Evolutionary conservation across 768 basidiomycete genomes (phyloP).

Genomic region (Tylopilus sp.): DNA sequence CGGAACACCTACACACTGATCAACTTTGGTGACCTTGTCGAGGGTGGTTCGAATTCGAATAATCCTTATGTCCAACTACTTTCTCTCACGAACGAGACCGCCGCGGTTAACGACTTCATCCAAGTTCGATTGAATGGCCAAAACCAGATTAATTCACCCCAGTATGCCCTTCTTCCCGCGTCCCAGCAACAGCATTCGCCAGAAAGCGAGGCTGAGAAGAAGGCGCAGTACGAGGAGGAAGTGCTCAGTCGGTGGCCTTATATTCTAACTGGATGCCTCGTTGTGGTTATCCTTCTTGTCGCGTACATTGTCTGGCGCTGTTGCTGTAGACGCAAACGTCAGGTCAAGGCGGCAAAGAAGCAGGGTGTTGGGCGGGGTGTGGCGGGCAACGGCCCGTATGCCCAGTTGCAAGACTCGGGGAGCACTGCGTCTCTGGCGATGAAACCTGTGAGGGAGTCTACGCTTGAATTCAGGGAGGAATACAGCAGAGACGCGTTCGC

Average conservation of each 20-base stretch:
- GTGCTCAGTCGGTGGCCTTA: conserved; percentile 72
- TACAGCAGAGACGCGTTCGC: conserved; percentile 17
- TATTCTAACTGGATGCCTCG: conserved; percentile 59
- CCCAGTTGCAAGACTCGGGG: conserved; percentile 23
- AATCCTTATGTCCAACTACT: conserved; percentile 71
- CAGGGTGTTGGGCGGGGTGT: conserved; percentile 3
- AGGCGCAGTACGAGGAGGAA: conserved; percentile 59
- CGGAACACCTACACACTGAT: conserved; percentile 73
- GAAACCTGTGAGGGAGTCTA: conserved; percentile 26
- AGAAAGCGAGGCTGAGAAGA: conserved; percentile 60
- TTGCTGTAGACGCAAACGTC: conserved; percentile 45
- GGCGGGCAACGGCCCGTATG: conserved; percentile 16
- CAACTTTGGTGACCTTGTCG: conserved; percentile 68
- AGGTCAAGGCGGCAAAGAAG: conserved; percentile 22
- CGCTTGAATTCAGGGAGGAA: conserved; percentile 17
- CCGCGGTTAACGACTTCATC: conserved; percentile 67
- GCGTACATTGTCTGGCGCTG: conserved; percentile 58
- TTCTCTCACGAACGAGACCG: conserved; percentile 48
- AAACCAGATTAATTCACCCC: conserved; percentile 51
- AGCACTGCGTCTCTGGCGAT: conserved; percentile 29
- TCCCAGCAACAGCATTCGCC: conserved; percentile 61
- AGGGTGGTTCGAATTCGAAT: conserved; percentile 42
- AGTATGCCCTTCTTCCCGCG: conserved; percentile 59
- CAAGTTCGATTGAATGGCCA: conserved; percentile 54
- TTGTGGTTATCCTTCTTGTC: conserved; percentile 42